Evolutionary conservation across 768 basidiomycete species (phyloP), one percentile per base, ranked within the genome.

Genomic region (Myochromella boudieri): DNA sequence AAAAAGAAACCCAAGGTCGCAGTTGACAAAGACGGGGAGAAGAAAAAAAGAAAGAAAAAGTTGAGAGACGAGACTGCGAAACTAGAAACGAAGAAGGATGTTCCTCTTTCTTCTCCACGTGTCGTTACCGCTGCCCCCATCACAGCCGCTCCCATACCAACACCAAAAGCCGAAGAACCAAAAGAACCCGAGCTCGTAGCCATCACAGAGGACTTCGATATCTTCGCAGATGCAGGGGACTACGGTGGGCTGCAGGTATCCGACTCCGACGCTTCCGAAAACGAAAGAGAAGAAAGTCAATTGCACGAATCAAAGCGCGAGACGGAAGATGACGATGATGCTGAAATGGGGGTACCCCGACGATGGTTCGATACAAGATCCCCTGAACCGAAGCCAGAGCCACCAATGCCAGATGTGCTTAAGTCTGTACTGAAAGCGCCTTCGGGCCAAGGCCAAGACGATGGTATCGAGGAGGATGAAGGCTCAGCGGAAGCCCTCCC

Each of bases 151-250:
- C 24, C 27, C 34, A 31, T 42, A 7, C 21, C 46, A 41, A 45
- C 3, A 36, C 36, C 34, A 41, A 20, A 32, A 14, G 46, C 44
- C 17, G 45, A 18, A 37, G 18, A 37, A 11, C 42, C 53, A 36
- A 52, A 62, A 6, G 58, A 56, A 46, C 61, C 66, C 1, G 68
- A 74, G 42, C 63, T 68, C 3, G 70, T 71, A 47, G 65, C 70
- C 5, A 51, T 71, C 6, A 62, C 68, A n/a, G 82, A 81, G 15
- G 82, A 91, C 42, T 78, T 91, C 32, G 88, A 95, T 60, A 95
- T 97, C 33, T 97, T 97, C 61, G 87, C 82, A 1, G 93, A 71
- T 43, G 89, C 81, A 4, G 92, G 85, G 7, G 90, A 91, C 39
- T 97, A 95, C 59, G 76, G 85, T 42, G 88, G 88, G 1, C 61